Conservation (phyloP, 2,329 filamentous ascomycete genomes). For the Bipolaris gigantea region DNA sequence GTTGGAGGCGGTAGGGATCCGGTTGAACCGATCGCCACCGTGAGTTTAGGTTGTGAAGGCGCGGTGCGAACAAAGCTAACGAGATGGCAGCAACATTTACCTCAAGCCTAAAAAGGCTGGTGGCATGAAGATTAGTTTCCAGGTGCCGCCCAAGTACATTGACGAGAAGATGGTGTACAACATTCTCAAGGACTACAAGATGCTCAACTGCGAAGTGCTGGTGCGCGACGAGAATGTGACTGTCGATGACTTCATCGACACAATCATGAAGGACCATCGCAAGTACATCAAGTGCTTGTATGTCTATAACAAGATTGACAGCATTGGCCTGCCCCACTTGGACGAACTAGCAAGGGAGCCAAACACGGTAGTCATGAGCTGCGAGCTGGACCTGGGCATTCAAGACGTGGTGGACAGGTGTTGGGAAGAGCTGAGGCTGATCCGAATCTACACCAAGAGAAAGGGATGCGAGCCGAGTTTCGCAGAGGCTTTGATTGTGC, state of each 20-base stretch:
- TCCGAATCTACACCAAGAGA: slow-evolving; percentile 85
- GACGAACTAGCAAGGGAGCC: slow-evolving; percentile 90
- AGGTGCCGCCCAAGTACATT: slow-evolving; percentile 80
- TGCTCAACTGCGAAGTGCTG: slow-evolving; percentile 95
- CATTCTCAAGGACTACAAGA: slow-evolving; percentile 97
- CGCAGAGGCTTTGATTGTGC: slow-evolving; percentile 86
- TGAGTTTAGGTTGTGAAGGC: slow-evolving; percentile 42
- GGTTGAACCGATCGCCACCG: slow-evolving; percentile 89
- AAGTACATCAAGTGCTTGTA: slow-evolving; percentile 96
- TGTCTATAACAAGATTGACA: slow-evolving; percentile 99
- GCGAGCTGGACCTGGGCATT: slow-evolving; percentile 91
- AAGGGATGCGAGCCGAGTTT: slow-evolving; percentile 92
- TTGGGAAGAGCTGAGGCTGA: slow-evolving; percentile 89
- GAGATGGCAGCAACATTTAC: slow-evolving; percentile 79
- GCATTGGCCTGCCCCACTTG: slow-evolving; percentile 88
- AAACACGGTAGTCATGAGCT: slow-evolving; percentile 95
- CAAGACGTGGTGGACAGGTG: slow-evolving; percentile 91
- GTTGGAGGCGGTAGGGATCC: slow-evolving; percentile 90
- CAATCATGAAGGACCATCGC: slow-evolving; percentile 98
- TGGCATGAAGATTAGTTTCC: slow-evolving; percentile 98
- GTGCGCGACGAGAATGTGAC: slow-evolving; percentile 91
- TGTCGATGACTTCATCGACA: slow-evolving; percentile 97
- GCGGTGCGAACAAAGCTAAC: neutral
- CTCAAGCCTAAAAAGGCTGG: slow-evolving; percentile 94
- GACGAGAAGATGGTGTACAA: slow-evolving; percentile 99